These are phyloP conservation scores for Fusarium sp. DNA, from an alignment of 2,329 filamentous ascomycete species.

Conservation along the genomic window DNA sequence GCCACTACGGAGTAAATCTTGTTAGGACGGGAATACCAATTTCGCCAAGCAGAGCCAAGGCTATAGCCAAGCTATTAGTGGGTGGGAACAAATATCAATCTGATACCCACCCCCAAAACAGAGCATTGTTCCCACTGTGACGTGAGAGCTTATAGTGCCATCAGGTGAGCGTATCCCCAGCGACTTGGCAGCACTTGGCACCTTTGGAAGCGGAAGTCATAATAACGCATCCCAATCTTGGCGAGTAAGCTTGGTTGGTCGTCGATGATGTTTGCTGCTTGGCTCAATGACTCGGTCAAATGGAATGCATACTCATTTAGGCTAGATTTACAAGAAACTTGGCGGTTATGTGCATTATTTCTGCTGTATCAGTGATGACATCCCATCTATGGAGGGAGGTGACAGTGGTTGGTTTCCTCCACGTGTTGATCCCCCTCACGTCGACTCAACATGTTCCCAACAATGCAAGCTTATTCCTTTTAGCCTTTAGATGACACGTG, in stretches of 20 bases:
- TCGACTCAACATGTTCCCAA: not conserved
- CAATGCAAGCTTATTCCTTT: not conserved
- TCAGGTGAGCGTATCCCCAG: slow-evolving; percentile 18
- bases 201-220: slow-evolving; percentile 20
- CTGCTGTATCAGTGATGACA: slow-evolving; percentile 9
- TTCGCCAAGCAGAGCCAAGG: slow-evolving; percentile 22
- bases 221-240: slow-evolving; percentile 29
- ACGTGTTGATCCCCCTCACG: slow-evolving; percentile 17
- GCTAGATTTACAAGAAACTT: not conserved
- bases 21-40: slow-evolving; percentile 7
- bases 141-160: not conserved
- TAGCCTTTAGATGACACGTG: slow-evolving; percentile 12
- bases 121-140: not conserved
- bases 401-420: slow-evolving; percentile 1
- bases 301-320: slow-evolving; percentile 12
- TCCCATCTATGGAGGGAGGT: not conserved
- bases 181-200: slow-evolving; percentile 19
- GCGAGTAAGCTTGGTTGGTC: slow-evolving; percentile 18
- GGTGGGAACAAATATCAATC: slow-evolving; percentile 3
- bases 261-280: not conserved
- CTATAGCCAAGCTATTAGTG: slow-evolving; percentile 19
- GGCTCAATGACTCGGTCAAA: slow-evolving; percentile 18
- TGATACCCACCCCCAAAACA: slow-evolving; percentile 6
- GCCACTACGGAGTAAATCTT: slow-evolving; percentile 22
- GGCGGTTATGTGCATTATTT: not conserved